Base-by-base conservation (phyloP, 768 basidiomycete species). In the Russula sp. region DNA sequence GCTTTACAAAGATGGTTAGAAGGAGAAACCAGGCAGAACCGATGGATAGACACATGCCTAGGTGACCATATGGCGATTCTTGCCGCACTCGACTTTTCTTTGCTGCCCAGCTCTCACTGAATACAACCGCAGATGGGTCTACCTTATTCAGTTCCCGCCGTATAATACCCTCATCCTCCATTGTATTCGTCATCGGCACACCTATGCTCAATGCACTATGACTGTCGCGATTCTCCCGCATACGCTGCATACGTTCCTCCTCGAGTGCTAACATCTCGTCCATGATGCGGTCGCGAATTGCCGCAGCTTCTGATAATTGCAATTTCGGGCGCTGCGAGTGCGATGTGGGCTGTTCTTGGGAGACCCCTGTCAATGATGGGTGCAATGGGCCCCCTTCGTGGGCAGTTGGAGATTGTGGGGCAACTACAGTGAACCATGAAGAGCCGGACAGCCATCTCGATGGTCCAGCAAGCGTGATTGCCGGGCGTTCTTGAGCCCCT, bases 31-130 rank as follows among this genome's bases (percentile, higher is more conserved):
- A 22, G 42, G 35, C 22, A 20, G n/a, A 45, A 45, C 56, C 48
- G 50, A 58, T 59, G 48, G 36, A 29, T 29, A 59, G 45, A 76
- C 74, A 76, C 74, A 70, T 78, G 80, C 92, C 90, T 59, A 98
- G 75, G 76, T 98, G 96, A 10, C 97, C 97, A 76, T 98, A 99
- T 0, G 97, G 96, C 16, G 96, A 98, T 38, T 82, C 82, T 58
- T 94, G 87, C 54, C 93, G 85, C 77, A 99, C 96, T 61, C 97
- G 84, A 72, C 86, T 88, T 82, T 95, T 97, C 78, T 99, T 99
- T 18, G 88, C 79, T 39, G 84, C 77, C 94, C 95, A 99, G 2
- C 91, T 90, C 74, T 99, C 97, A 70, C 88, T 90, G 73, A 99
- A 95, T 5, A 98, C 90, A 11, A 94, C 85, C 5, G 95, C 97